These are phyloP conservation scores for Bipolaris bicolor DNA, from an alignment of 2,329 filamentous ascomycete genomes.

Conservation along the genomic window DNA sequence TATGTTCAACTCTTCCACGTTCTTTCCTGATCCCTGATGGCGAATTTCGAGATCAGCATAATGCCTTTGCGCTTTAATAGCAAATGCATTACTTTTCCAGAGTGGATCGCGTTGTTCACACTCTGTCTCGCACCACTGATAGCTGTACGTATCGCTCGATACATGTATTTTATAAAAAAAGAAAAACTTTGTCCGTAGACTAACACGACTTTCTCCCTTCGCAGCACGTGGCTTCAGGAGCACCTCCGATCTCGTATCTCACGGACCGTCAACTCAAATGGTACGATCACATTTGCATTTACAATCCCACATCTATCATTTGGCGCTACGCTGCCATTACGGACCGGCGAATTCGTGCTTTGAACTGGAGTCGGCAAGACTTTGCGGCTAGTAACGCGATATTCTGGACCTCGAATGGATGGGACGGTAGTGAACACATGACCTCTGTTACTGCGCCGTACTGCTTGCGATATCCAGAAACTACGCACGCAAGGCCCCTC, in stretches of 20 bases:
- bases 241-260: conserved; percentile 30
- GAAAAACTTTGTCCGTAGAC: neutral
- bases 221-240: conserved; percentile 35
- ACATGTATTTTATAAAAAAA: neutral
- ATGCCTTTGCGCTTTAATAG: conserved; percentile 11
- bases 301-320: conserved; percentile 49
- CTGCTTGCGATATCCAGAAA: conserved; percentile 8
- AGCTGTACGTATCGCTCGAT: conserved; percentile 11
- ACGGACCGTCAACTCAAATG: conserved; percentile 26
- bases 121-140: conserved; percentile 44
- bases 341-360: conserved; percentile 43
- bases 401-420: conserved; percentile 45
- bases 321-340: conserved; percentile 48
- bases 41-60: conserved; percentile 1
- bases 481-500: conserved; percentile 8
- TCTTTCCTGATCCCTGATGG: neutral
- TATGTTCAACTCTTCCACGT: neutral
- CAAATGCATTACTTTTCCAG: conserved; percentile 25
- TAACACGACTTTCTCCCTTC: neutral
- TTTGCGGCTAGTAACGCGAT: conserved; percentile 44
- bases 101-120: conserved; percentile 42
- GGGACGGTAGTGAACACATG: conserved; percentile 44
- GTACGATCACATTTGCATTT: conserved; percentile 40
- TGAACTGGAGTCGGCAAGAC: conserved; percentile 32
- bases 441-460: conserved; percentile 2